Evolutionary conservation across 2,329 filamentous ascomycete species (phyloP).

Genomic region (Sclerotinia trifoliorum): DNA sequence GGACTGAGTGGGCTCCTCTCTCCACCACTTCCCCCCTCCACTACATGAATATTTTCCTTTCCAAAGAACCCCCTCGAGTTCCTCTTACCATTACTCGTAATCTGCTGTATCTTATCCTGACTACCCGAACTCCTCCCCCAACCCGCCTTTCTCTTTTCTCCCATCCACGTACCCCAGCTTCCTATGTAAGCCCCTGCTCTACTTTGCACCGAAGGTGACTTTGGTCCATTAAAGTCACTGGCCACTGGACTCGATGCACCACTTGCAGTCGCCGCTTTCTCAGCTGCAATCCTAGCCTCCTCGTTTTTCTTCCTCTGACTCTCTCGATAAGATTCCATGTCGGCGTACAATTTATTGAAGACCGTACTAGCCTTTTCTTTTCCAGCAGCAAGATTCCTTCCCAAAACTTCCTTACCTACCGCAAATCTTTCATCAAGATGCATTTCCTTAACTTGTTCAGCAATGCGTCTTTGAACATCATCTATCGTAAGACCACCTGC

Average conservation of each 20-base stretch:
- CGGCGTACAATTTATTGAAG: constrained; percentile 84
- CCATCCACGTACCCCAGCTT: constrained; percentile 68
- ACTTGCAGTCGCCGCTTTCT: constrained; percentile 23
- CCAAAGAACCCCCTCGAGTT: constrained; percentile 22
- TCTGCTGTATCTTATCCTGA: constrained; percentile 75
- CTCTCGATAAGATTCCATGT: constrained; percentile 80
- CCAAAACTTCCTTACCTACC: constrained; percentile 77
- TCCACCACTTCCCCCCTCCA: constrained; percentile 31
- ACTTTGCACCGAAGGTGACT: constrained; percentile 46
- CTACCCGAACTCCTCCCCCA: constrained; percentile 55
- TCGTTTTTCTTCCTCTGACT: constrained; percentile 64
- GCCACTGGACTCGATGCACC: constrained; percentile 28
- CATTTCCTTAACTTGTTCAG: constrained; percentile 89
- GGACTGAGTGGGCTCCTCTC: constrained; percentile 38
- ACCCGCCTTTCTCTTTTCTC: constrained; percentile 66
- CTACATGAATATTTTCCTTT: constrained; percentile 28
- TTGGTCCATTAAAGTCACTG: constrained; percentile 42
- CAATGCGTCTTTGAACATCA: constrained; percentile 85
- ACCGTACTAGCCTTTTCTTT: constrained; percentile 84
- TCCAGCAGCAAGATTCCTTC: constrained; percentile 84
- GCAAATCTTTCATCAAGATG: constrained; percentile 90
- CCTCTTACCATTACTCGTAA: constrained; percentile 41
- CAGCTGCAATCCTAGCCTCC: constrained; percentile 42
- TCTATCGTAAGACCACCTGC: constrained; percentile 91
- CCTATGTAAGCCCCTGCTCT: constrained; percentile 65